Evolutionary conservation across 176 grass and related monocot genomes (phyloP), one percentile per base, ranked within the genome.

Genomic region (sorghum (Sorghum bicolor)): DNA sequence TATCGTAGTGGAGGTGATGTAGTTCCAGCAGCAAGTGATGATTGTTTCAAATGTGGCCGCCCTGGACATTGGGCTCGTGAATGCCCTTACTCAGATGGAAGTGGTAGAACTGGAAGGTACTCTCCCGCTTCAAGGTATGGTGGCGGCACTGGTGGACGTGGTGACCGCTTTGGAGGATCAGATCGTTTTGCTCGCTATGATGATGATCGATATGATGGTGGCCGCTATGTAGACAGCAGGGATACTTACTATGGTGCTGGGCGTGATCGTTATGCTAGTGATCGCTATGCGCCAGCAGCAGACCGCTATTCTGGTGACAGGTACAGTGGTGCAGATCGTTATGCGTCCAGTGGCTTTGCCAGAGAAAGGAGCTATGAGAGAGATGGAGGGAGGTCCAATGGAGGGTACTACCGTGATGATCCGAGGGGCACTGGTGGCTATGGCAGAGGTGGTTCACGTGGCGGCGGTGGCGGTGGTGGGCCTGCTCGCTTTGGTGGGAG

Each of bases 1-100:
- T 96, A 96, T 85, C 97, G 87, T 15, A 88, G 90, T 76, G 78
- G 79, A 76, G 69, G 64, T 86, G 93, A 90, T 40, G 38, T 16
- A 9, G 80, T 84, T 71, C 80, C 84, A 1, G 44, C 85, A 44
- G 89, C 80, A 1, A 78, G 83, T 67, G 89, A 93, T 70, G 95
- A 98, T 48, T 99, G 97, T 81, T 99, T 96, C 36, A 96, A 96
- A 77, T 96, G 93, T 91, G 93, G 97, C 47, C 91, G 90, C 4
- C 7, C 86, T 83, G 97, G 97, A 58, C 97, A 99, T 40, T 99
- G 97, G 97, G 97, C 97, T 65, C 97, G 97, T 83, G 97, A 99
- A 58, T 99, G 97, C 26, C 97, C 89, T 57, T 89, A 92, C 48
- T 81, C 91, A 67, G 91, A 87, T 31, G 86, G 87, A 36, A 84